Conservation (phyloP, 306 rosid species). For the Ceratonia siliqua region DNA sequence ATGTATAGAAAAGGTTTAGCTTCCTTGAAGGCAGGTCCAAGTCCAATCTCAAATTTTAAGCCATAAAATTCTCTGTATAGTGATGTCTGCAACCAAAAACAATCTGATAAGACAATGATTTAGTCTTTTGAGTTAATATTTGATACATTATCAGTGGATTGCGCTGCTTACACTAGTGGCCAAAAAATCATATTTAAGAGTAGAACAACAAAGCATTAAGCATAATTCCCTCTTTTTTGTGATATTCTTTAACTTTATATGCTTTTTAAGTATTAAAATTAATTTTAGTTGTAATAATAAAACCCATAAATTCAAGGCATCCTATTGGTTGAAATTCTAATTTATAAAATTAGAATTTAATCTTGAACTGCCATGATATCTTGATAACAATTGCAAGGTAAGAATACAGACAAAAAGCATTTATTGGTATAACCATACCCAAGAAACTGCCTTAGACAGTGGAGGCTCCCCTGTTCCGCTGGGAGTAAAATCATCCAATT, state of each 20-base stretch:
- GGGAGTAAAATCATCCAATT: constrained; percentile 96
- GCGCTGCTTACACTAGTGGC: not conserved
- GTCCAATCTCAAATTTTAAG: not conserved
- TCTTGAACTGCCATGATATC: constrained; percentile 24
- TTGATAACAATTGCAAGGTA: not conserved
- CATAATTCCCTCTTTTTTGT: not conserved
- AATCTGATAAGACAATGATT: constrained; percentile 14
- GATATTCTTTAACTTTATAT: not conserved
- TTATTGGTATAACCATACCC: constrained; percentile 54
- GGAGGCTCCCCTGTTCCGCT: constrained; percentile 97
- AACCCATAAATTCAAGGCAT: not conserved
- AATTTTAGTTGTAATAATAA: not conserved
- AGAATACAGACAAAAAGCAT: constrained; percentile 22
- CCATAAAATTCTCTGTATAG: constrained; percentile 9
- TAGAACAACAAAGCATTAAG: not conserved
- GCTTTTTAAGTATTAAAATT: not conserved
- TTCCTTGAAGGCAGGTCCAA: not conserved
- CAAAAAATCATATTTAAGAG: too few relatives aligned
- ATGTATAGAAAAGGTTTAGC: not conserved
- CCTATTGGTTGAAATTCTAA: not conserved
- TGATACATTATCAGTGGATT: not conserved
- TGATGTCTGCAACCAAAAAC: not conserved
- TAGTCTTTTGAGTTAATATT: not conserved
- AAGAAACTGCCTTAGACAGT: constrained; percentile 76
- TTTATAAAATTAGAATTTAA: not conserved